Evolutionary conservation across 805 yeast species (phyloP).

Genomic region (Candida corydali): DNA sequence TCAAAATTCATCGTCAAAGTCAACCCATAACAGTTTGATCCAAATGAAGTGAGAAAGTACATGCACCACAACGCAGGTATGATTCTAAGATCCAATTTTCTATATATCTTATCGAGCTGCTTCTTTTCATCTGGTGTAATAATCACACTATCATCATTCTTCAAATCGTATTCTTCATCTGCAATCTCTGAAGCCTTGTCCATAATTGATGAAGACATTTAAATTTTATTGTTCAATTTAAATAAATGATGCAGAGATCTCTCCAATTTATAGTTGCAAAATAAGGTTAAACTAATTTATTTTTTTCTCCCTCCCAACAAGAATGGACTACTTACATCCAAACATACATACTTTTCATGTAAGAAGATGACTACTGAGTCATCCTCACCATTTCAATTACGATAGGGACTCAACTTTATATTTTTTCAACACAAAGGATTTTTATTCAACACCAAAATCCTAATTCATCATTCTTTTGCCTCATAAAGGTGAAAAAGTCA

Average conservation of each 20-base stretch:
- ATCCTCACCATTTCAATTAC: too few species aligned
- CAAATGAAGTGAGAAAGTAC: conserved; percentile 76
- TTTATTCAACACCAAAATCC: too few species aligned
- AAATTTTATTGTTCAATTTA: too few species aligned
- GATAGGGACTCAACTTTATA: too few species aligned
- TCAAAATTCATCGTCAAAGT: conserved; percentile 73
- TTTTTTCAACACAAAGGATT: too few species aligned
- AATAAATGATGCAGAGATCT: too few species aligned
- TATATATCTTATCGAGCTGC: conserved; percentile 50
- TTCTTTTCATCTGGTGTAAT: conserved; percentile 12
- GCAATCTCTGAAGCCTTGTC: conserved; percentile 4
- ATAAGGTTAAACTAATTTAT: neutral
- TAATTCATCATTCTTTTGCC: too few species aligned
- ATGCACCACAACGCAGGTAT: conserved; percentile 81
- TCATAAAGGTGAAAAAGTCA: too few species aligned
- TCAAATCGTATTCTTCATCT: conserved; percentile 7
- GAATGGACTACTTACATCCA: conserved; percentile 1
- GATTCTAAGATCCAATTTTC: conserved; percentile 64
- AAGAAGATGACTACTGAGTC: conserved; percentile 5
- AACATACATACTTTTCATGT: conserved; percentile 3
- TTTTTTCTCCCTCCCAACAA: conserved; percentile 2
- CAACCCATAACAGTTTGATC: conserved; percentile 71
- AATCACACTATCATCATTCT: neutral
- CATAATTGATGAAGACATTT: neutral
- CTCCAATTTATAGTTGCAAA: conserved; percentile 6